A percentile compares a stretch with the other conserved stretches of the same genome.
Evolutionary conservation across 2,329 filamentous ascomycete genomes (phyloP).

Genomic region (Fusarium buxicola): DNA sequence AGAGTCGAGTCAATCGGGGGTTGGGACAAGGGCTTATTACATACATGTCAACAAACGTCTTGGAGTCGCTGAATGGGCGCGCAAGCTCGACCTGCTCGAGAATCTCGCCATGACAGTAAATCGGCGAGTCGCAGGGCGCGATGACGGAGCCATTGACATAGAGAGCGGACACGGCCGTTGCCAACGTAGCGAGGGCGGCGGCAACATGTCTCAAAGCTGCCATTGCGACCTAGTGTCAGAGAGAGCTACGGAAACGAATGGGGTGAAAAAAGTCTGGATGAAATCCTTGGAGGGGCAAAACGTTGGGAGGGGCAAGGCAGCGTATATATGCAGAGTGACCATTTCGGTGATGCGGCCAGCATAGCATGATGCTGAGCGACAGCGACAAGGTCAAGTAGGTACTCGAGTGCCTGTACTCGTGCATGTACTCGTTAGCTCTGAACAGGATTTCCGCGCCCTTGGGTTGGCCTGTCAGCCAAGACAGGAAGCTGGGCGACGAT

Average conservation of each 20-base stretch:
- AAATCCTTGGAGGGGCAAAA: neutral
- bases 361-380: slow-evolving; percentile 30
- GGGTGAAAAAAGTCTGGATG: neutral
- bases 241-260: slow-evolving; percentile 8
- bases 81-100: slow-evolving; percentile 72
- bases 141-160: slow-evolving; percentile 70
- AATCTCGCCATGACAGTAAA: slow-evolving; percentile 75
- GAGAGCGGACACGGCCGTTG: slow-evolving; percentile 56
- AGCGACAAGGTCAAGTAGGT: neutral
- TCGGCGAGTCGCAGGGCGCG: slow-evolving; percentile 73
- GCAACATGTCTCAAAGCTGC: slow-evolving; percentile 41
- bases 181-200: slow-evolving; percentile 46
- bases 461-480: slow-evolving; percentile 22
- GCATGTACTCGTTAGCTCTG: neutral
- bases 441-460: slow-evolving; percentile 27
- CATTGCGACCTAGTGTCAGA: slow-evolving; percentile 36
- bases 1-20: too few relatives aligned
- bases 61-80: slow-evolving; percentile 73
- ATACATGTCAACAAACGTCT: slow-evolving; percentile 78
- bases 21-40: slow-evolving; percentile 30
- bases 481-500: slow-evolving; percentile 33
- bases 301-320: slow-evolving; percentile 6
- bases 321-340: slow-evolving; percentile 7
- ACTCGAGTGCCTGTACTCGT: neutral
- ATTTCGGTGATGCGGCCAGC: slow-evolving; percentile 21